A percentile compares a stretch with the other conserved stretches of the same genome.
phyloP scores from a whole-genome alignment of 306 rosid species.

The Vachellia pachyceras region DNA sequence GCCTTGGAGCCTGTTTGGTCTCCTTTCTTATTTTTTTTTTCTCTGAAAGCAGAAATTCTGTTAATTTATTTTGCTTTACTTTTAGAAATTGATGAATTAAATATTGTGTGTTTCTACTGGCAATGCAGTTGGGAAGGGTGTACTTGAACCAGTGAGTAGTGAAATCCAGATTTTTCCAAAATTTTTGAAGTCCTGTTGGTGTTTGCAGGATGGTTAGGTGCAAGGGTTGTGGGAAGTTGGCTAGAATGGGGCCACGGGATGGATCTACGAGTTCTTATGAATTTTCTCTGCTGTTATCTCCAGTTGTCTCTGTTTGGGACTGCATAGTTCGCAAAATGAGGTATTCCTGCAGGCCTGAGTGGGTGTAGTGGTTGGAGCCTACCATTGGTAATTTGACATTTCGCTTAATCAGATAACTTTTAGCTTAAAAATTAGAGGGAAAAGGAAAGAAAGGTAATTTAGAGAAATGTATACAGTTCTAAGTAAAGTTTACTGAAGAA shows the following conservation, averaged over 20 bases:
- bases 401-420: conserved; percentile 52
- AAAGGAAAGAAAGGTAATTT: conserved; percentile 46
- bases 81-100: conserved; percentile 26
- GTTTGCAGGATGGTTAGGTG: conserved; percentile 68
- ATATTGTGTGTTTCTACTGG: conserved; percentile 25
- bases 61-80: conserved; percentile 17
- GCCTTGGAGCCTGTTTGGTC: conserved; percentile 10
- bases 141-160: conserved; percentile 46
- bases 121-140: conserved; percentile 70
- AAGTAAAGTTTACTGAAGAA: conserved; percentile 55
- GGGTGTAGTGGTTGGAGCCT: conserved; percentile 79
- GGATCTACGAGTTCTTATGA: conserved; percentile 76
- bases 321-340: conserved; percentile 96
- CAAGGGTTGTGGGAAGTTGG: conserved; percentile 85
- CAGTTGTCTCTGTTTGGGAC: conserved; percentile 97
- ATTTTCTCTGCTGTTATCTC: conserved; percentile 84
- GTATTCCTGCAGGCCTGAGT: conserved; percentile 97
- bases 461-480: conserved; percentile 63
- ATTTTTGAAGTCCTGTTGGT: conserved; percentile 43
- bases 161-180: conserved; percentile 25
- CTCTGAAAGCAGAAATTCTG: not conserved
- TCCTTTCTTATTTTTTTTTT: conserved; percentile 3
- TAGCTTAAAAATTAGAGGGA: conserved; percentile 53
- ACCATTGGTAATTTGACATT: conserved; percentile 52
- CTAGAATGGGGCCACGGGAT: conserved; percentile 73